A percentile compares a stretch with the other conserved stretches of the same genome.
Evolutionary conservation across 352 stramenopile species (phyloP).

Genomic region (Globisporangium cylindrosporum): DNA sequence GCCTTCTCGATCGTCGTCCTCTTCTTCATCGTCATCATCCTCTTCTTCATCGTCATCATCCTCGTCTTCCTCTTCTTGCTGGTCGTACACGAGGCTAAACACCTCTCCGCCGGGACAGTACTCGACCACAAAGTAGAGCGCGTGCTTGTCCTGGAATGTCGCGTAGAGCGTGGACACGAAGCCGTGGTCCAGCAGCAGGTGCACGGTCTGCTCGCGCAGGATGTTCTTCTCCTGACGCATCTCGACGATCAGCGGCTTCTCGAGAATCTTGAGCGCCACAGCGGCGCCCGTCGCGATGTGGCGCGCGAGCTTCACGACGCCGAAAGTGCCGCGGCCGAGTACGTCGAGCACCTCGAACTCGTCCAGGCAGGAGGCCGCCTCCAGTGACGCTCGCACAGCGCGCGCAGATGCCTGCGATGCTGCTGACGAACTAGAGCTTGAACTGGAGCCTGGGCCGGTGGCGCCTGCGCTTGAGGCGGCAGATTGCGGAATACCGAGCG

Average conservation of each 20-base stretch:
- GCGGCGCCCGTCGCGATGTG: slow-evolving; percentile 48
- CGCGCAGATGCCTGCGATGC: neutral
- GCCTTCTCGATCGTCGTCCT: slow-evolving; percentile 19
- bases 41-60: slow-evolving; percentile 18
- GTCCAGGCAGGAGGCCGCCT: slow-evolving; percentile 23
- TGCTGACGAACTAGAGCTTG: neutral
- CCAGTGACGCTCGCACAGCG: slow-evolving; percentile 20
- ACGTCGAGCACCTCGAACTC: slow-evolving; percentile 66
- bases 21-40: slow-evolving; percentile 16
- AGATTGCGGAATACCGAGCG: slow-evolving; percentile 14
- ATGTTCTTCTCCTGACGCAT: slow-evolving; percentile 71
- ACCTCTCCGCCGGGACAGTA: slow-evolving; percentile 69
- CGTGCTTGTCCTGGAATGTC: slow-evolving; percentile 71
- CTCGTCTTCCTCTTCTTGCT: slow-evolving; percentile 43
- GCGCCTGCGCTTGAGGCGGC: neutral
- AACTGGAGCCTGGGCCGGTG: neutral
- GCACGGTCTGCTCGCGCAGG: slow-evolving; percentile 62
- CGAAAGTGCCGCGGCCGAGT: slow-evolving; percentile 68
- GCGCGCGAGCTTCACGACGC: slow-evolving; percentile 60
- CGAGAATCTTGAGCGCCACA: slow-evolving; percentile 64
- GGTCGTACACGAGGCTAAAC: slow-evolving; percentile 89
- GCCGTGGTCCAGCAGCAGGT: slow-evolving; percentile 50
- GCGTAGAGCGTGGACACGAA: slow-evolving; percentile 61
- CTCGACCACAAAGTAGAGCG: slow-evolving; percentile 77
- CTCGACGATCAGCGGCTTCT: slow-evolving; percentile 39